Percentiles rank a stretch among this genome's conserved stretches.
phyloP scores from a whole-genome alignment of 495 filamentous ascomycete species.

The Clavariopsis aquatica region DNA sequence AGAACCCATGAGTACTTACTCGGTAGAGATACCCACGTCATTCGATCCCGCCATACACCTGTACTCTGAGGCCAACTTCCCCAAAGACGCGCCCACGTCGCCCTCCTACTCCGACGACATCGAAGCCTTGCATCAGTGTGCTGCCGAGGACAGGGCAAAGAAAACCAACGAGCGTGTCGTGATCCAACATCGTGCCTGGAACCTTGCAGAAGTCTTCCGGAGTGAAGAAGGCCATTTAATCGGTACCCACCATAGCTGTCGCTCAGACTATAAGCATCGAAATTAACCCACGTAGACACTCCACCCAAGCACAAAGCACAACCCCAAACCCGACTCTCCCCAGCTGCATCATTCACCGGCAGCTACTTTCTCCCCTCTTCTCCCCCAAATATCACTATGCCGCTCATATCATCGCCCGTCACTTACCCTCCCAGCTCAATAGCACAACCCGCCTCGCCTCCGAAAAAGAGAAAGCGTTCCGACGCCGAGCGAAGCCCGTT shows the following conservation, averaged over 20 bases:
- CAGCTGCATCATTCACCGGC: slow-evolving; percentile 16
- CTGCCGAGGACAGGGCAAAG: slow-evolving; percentile 52
- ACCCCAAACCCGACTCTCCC: slow-evolving; percentile 1
- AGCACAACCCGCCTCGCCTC: slow-evolving; percentile 45
- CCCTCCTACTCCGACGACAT: slow-evolving; percentile 61
- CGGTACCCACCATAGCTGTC: slow-evolving; percentile 34
- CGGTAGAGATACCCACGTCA: slow-evolving; percentile 46
- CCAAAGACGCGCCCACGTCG: slow-evolving; percentile 30
- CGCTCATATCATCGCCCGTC: slow-evolving; percentile 63
- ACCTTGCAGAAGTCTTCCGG: slow-evolving; percentile 60
- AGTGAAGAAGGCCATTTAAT: slow-evolving; percentile 62
- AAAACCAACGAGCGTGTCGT: slow-evolving; percentile 57
- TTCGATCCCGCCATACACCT: slow-evolving; percentile 58
- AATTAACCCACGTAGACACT: slow-evolving; percentile 29
- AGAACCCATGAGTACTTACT: slow-evolving; percentile 10
- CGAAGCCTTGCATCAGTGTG: slow-evolving; percentile 56
- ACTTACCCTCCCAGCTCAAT: slow-evolving; percentile 59
- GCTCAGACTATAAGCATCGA: not conserved
- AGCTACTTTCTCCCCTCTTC: slow-evolving; percentile 32
- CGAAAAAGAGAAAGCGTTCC: slow-evolving; percentile 38
- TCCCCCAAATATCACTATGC: slow-evolving; percentile 56
- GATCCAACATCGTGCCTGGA: slow-evolving; percentile 65
- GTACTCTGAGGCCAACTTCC: slow-evolving; percentile 48
- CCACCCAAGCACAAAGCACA: slow-evolving; percentile 14
- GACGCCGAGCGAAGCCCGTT: slow-evolving; percentile 35